Evolutionary conservation across 495 filamentous ascomycete species (phyloP).

Genomic region (Penicillium flavigenum): DNA sequence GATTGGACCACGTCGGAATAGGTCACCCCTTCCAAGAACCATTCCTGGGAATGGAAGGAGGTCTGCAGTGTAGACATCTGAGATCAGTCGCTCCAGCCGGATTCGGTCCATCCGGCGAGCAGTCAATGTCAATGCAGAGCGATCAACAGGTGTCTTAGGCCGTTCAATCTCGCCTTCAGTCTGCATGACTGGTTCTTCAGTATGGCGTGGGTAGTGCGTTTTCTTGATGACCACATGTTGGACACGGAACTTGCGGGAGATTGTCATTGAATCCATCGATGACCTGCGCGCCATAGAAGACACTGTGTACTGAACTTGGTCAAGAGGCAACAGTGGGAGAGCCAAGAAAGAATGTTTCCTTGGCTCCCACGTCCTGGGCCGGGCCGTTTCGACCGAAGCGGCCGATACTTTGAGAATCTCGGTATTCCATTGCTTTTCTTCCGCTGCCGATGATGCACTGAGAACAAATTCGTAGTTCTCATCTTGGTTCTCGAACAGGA

Average conservation of each 20-base stretch:
- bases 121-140: constrained; percentile 36
- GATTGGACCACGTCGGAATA: constrained; percentile 67
- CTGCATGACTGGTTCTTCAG: constrained; percentile 25
- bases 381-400: constrained; percentile 24
- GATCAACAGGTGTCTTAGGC: constrained; percentile 23
- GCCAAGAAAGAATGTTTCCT: constrained; percentile 52
- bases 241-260: constrained; percentile 56
- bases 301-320: constrained; percentile 67
- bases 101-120: constrained; percentile 74
- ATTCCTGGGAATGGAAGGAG: constrained; percentile 85
- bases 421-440: constrained; percentile 74
- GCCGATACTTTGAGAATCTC: constrained; percentile 39
- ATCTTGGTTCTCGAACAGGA: constrained; percentile 77
- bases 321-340: constrained; percentile 70
- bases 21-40: constrained; percentile 59
- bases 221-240: constrained; percentile 85
- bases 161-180: constrained; percentile 36
- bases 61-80: constrained; percentile 83
- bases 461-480: constrained; percentile 81
- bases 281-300: constrained; percentile 71
- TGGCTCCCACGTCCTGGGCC: constrained; percentile 28
- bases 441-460: constrained; percentile 79
- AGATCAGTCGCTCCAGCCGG: constrained; percentile 70
- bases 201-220: constrained; percentile 68
- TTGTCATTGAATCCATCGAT: constrained; percentile 75